phyloP scores from a whole-genome alignment of 1,284 basidiomycete genomes.

The Sparassis latifolia region DNA sequence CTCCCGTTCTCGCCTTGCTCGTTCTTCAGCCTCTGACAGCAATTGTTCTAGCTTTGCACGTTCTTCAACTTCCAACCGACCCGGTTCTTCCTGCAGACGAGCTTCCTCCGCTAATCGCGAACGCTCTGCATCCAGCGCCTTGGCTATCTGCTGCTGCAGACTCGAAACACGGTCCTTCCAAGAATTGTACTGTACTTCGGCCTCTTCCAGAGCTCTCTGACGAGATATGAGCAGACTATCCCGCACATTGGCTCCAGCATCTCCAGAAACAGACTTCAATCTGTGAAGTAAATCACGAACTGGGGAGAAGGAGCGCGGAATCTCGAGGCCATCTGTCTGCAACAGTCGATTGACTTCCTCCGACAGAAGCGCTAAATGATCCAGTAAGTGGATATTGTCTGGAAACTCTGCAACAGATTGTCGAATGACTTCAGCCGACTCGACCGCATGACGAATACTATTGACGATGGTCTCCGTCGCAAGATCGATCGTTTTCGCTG shows the following conservation, averaged over 20 bases:
- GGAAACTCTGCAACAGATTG: slow-evolving; percentile 24
- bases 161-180: slow-evolving; percentile 40
- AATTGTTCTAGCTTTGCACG: slow-evolving; percentile 17
- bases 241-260: slow-evolving; percentile 33
- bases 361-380: slow-evolving; percentile 30
- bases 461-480: slow-evolving; percentile 30
- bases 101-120: slow-evolving; percentile 26
- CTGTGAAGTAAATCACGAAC: slow-evolving; percentile 44
- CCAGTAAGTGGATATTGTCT: slow-evolving; percentile 20
- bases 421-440: slow-evolving; percentile 31
- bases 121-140: slow-evolving; percentile 25
- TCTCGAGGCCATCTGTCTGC: slow-evolving; percentile 28
- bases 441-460: slow-evolving; percentile 33
- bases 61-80: slow-evolving; percentile 26
- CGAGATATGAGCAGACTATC: slow-evolving; percentile 43
- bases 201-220: slow-evolving; percentile 39
- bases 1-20: slow-evolving; percentile 9
- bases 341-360: slow-evolving; percentile 31
- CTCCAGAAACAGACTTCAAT: slow-evolving; percentile 40
- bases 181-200: slow-evolving; percentile 38
- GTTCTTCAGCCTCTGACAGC: slow-evolving; percentile 18
- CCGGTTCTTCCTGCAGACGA: slow-evolving; percentile 28
- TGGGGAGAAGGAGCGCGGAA: slow-evolving; percentile 43
- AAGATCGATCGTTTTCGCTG: slow-evolving; percentile 48
- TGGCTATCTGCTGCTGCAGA: slow-evolving; percentile 28